These are phyloP conservation scores for Bombardia bombarda DNA, from an alignment of 495 filamentous ascomycete species.

Conservation along the genomic window DNA sequence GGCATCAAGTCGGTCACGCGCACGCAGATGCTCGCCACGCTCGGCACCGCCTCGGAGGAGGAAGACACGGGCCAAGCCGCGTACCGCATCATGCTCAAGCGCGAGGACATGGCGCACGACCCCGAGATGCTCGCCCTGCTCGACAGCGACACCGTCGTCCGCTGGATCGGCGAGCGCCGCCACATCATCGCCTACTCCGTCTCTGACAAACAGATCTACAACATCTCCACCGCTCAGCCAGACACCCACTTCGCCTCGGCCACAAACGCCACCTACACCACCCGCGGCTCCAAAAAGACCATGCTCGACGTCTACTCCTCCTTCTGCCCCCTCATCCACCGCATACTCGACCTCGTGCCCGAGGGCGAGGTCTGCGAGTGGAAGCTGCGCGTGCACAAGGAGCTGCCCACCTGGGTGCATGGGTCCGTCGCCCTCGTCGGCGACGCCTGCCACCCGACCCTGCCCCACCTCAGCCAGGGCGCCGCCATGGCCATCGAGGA, in stretches of 20 bases:
- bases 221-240: slow-evolving; percentile 67
- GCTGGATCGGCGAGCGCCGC: slow-evolving; percentile 70
- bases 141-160: slow-evolving; percentile 56
- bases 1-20: slow-evolving; percentile 65
- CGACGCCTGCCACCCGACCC: slow-evolving; percentile 72
- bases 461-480: slow-evolving; percentile 72
- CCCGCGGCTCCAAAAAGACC: slow-evolving; percentile 56
- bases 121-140: slow-evolving; percentile 61
- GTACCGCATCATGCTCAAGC: slow-evolving; percentile 77
- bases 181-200: slow-evolving; percentile 85
- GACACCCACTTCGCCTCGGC: slow-evolving; percentile 65
- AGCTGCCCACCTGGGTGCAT: slow-evolving; percentile 62
- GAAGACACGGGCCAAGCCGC: slow-evolving; percentile 70
- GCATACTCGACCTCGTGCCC: slow-evolving; percentile 69
- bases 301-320: slow-evolving; percentile 62
- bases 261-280: slow-evolving; percentile 70
- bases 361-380: slow-evolving; percentile 77
- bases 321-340: slow-evolving; percentile 64
- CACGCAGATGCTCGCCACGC: slow-evolving; percentile 47
- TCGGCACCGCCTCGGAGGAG: slow-evolving; percentile 49
- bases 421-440: slow-evolving; percentile 62
- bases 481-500: slow-evolving; percentile 84
- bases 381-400: slow-evolving; percentile 65
- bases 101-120: slow-evolving; percentile 57
- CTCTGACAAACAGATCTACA: slow-evolving; percentile 67